Evolutionary conservation across 2,329 filamentous ascomycete species (phyloP), one percentile per base, ranked within the genome.

Genomic region (Cladosporium oxysporum): DNA sequence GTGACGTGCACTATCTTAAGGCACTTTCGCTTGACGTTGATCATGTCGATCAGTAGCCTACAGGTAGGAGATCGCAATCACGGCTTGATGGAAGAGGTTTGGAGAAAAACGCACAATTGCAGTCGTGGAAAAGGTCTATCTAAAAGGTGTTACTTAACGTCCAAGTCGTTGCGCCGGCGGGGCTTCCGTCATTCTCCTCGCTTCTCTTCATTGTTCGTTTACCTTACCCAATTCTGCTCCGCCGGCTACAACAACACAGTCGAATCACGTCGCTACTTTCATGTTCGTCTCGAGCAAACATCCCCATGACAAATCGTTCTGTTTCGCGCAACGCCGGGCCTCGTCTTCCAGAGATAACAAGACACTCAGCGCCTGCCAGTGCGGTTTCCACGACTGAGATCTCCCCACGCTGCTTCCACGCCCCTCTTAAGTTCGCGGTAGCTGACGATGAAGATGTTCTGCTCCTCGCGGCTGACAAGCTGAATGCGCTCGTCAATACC

Each of bases 401-500:
- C 87, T 74, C 84, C 82, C 76, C 88, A 90, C 11, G 86, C 84
- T 37, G 82, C 82, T 71, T 89, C 87, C 37, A 89, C 76, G 3
- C 82, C 85, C 66, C 87, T 81, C 79, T 89, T 96, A 68, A 99
- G 79, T 78, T 98, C 95, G 77, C 92, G 91, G 77, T 96, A 99
- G 70, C 88, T 94, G 67, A 97, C 89, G 64, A 97, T 85, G 74
- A 98, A 91, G 69, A 91, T 89, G 64, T 89, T 95, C 78, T 97
- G 91, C 75, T 97, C 92, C 78, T 99, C 94, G 65, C 94, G 87
- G 77, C 91, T 97, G 28, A 93, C 90, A 62, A 99, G 81, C 70
- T 90, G 90, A 59, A 99, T 86, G 77, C 88, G 91, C 78, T 99
- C 95, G 29, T 96, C 92, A 2, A 87, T 87, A 0, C 93, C 95